Percentiles rank a stretch among this genome's conserved stretches.
Conservation (phyloP, 371 early-diverging fungal genomes). For the Mucor indicus region DNA sequence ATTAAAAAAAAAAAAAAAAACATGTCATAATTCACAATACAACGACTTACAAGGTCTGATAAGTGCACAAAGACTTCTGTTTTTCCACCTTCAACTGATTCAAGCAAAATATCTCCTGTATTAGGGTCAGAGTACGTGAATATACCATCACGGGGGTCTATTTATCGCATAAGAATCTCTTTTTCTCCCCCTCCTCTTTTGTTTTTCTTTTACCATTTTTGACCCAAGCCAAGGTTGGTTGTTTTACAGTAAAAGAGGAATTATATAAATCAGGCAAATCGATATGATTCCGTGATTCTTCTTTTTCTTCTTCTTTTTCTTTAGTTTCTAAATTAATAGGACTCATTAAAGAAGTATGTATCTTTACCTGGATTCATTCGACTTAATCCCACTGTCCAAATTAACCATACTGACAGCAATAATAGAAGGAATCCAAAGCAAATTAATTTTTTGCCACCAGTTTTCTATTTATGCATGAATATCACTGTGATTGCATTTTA, state of each 20-base stretch:
- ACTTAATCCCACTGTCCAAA: slow-evolving; percentile 37
- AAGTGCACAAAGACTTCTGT: slow-evolving; percentile 27
- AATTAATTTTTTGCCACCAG: slow-evolving; percentile 18
- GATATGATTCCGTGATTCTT: slow-evolving; percentile 22
- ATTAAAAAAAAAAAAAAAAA: too few relatives aligned
- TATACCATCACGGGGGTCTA: slow-evolving; percentile 49
- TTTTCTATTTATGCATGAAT: slow-evolving; percentile 11
- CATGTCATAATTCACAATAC: too few relatives aligned
- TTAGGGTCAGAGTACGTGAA: slow-evolving; percentile 40
- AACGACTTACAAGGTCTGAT: slow-evolving; percentile 27
- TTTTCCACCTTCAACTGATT: slow-evolving; percentile 28
- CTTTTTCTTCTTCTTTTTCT: slow-evolving; percentile 3
- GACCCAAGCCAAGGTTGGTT: slow-evolving; percentile 46
- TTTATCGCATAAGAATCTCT: too few relatives aligned
- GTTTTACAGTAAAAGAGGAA: slow-evolving; percentile 36
- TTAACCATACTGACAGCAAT: slow-evolving; percentile 21
- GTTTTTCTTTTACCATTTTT: slow-evolving; percentile 45
- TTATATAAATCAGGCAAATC: slow-evolving; percentile 56
- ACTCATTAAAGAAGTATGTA: background rate
- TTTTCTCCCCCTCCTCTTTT: too few relatives aligned
- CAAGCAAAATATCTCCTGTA: slow-evolving; percentile 45
- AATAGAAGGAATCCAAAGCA: slow-evolving; percentile 25
- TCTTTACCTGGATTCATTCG: slow-evolving; percentile 12
- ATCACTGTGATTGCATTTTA: background rate
- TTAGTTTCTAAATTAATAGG: too few relatives aligned